These are phyloP conservation scores for Ploettnerulaceae sp. DNA, from an alignment of 2,329 filamentous ascomycete species.

Conservation along the genomic window DNA sequence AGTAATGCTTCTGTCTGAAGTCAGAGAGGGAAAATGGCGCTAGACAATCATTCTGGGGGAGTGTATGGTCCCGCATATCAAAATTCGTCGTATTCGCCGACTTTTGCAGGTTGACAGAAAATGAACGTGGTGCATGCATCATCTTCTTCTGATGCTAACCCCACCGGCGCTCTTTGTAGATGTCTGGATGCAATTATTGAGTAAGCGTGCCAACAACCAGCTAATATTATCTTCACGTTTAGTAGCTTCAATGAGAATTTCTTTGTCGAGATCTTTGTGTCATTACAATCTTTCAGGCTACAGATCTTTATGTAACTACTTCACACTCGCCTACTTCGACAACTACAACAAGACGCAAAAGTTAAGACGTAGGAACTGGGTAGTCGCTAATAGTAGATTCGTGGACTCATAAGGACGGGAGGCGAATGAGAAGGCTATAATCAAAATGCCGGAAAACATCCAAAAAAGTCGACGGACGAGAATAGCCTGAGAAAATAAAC, in stretches of 20 bases:
- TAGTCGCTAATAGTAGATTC: slow-evolving; percentile 38
- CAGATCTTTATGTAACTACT: slow-evolving; percentile 20
- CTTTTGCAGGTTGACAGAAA: no score
- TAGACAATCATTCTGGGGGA: no score
- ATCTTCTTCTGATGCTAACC: no score
- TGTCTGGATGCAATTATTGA: no score
- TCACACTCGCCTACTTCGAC: slow-evolving; percentile 9
- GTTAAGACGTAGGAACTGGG: slow-evolving; percentile 30
- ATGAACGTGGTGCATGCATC: no score
- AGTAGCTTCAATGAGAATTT: neutral
- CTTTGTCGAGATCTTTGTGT: slow-evolving; percentile 12
- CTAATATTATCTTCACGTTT: neutral
- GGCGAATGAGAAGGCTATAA: slow-evolving; percentile 29
- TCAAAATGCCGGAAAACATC: slow-evolving; percentile 26
- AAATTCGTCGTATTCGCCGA: no score
- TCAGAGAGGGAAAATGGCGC: no score
- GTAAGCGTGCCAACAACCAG: no score
- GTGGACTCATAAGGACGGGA: slow-evolving; percentile 34
- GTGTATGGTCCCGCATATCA: no score
- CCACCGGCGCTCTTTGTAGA: no score
- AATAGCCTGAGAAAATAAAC: slow-evolving; percentile 33
- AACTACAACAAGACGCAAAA: slow-evolving; percentile 21
- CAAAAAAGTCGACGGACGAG: slow-evolving; percentile 24
- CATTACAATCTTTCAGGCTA: slow-evolving; percentile 25
- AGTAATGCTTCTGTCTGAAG: no score